Evolutionary conservation across 129 eudicot genomes (phyloP).

Genomic region (Glebionis coronaria): DNA sequence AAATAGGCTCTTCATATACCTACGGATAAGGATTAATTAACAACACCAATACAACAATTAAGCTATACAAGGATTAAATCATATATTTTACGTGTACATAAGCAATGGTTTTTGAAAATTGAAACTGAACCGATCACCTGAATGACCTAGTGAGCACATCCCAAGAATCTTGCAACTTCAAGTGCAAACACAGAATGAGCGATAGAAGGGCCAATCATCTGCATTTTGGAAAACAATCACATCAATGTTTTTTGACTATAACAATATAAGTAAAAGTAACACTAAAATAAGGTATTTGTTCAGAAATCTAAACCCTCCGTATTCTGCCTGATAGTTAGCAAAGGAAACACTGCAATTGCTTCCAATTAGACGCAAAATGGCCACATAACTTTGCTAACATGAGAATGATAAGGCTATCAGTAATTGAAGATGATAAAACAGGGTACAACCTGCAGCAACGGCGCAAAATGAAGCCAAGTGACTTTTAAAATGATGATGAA

Average conservation of each 20-base stretch:
- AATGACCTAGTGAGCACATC: no score
- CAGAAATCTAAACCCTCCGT: conserved; percentile 53
- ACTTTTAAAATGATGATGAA: not conserved
- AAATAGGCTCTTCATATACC: no score
- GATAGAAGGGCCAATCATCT: conserved; percentile 90
- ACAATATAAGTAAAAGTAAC: not conserved
- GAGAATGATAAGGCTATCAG: conserved; percentile 46
- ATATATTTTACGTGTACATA: no score
- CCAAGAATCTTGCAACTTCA: no score
- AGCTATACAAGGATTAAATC: no score
- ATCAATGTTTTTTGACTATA: not conserved
- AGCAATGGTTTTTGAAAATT: no score
- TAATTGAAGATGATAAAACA: conserved; percentile 52
- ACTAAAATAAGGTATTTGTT: not conserved
- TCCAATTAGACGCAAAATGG: conserved; percentile 73
- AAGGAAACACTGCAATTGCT: conserved; percentile 82
- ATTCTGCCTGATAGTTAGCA: conserved; percentile 75
- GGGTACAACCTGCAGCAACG: conserved; percentile 50
- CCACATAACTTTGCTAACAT: conserved; percentile 48
- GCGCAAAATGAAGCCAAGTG: not conserved
- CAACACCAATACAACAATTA: no score
- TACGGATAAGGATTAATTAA: no score
- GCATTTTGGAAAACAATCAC: not conserved
- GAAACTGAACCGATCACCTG: no score
- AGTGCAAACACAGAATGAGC: conserved; percentile 90